Percentiles rank a stretch among this genome's conserved stretches.
phyloP scores from a whole-genome alignment of 768 basidiomycete species.

The Agaricus blazei region DNA sequence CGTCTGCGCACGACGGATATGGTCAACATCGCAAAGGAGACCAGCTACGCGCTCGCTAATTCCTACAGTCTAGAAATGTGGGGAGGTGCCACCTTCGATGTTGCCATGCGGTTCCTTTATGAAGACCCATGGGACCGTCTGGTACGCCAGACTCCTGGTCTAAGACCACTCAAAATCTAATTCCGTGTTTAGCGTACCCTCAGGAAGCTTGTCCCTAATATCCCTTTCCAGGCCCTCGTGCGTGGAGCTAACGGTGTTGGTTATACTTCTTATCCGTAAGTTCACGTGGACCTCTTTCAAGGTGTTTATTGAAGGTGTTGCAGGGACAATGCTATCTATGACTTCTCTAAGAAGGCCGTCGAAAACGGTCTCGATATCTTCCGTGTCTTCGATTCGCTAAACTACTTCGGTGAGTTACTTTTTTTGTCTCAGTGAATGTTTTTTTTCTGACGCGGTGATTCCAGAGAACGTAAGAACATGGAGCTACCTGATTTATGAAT shows the following conservation, averaged over 20 bases:
- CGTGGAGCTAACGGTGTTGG: constrained; percentile 99
- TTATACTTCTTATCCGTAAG: constrained; percentile 96
- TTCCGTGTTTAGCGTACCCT: constrained; percentile 64
- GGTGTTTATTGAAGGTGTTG: constrained; percentile 3
- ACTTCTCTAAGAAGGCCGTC: constrained; percentile 99
- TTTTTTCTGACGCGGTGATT: neutral
- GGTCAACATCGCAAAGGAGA: constrained; percentile 98
- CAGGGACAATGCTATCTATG: constrained; percentile 98
- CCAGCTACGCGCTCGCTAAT: constrained; percentile 90
- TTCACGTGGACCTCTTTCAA: constrained; percentile 5
- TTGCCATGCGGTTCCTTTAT: constrained; percentile 98
- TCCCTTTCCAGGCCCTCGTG: constrained; percentile 96
- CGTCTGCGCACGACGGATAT: constrained; percentile 95
- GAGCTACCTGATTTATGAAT: neutral
- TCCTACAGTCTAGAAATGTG: constrained; percentile 98
- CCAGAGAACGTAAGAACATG: constrained; percentile 62
- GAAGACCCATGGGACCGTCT: constrained; percentile 99
- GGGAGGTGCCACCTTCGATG: constrained; percentile 99
- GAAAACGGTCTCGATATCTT: constrained; percentile 99
- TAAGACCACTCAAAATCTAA: constrained; percentile 9
- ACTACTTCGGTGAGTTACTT: constrained; percentile 80
- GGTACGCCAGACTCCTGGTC: constrained; percentile 35
- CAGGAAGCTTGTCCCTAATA: constrained; percentile 95
- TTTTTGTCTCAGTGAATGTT: constrained; percentile 5
- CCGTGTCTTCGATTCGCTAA: constrained; percentile 98